These are phyloP conservation scores for Vaucheria bursata DNA, from an alignment of 352 stramenopile species.

Conservation along the genomic window DNA sequence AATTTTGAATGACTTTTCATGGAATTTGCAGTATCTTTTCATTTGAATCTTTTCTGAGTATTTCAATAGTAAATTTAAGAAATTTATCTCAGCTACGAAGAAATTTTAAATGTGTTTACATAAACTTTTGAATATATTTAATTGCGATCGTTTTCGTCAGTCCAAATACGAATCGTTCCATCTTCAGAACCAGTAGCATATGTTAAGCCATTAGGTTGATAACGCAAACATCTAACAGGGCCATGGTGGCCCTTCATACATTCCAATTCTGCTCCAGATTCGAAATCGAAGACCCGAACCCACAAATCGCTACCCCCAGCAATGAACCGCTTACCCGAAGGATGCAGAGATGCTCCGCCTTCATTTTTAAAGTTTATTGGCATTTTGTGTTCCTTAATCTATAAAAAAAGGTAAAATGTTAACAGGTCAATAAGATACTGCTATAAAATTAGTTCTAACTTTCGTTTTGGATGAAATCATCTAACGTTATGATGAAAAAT, in stretches of 20 bases:
- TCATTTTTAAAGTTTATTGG: conserved; percentile 69
- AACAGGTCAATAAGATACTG: no score
- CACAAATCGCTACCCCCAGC: conserved; percentile 85
- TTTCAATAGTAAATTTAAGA: no score
- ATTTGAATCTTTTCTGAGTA: no score
- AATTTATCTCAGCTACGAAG: no score
- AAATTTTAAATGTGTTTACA: no score
- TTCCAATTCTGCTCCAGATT: conserved; percentile 78
- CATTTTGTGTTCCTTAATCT: conserved; percentile 54
- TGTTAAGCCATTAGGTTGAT: conserved; percentile 75
- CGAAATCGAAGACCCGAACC: conserved; percentile 89
- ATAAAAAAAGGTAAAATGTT: conserved; percentile 5
- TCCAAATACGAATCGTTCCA: conserved; percentile 93
- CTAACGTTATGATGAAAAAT: no score
- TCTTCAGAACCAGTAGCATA: conserved; percentile 94
- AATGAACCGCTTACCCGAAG: conserved; percentile 70
- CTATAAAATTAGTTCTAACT: no score
- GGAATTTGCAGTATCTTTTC: no score
- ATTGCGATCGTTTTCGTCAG: conserved; percentile 26
- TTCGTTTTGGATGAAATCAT: no score
- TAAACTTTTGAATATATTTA: no score
- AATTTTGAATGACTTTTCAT: no score
- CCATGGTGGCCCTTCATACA: conserved; percentile 95
- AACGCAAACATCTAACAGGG: conserved; percentile 89
- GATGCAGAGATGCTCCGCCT: conserved; percentile 74